Evolutionary conservation across 108 stramenopile genomes (phyloP).

Genomic region (Cyclostephanos invisitatus): DNA sequence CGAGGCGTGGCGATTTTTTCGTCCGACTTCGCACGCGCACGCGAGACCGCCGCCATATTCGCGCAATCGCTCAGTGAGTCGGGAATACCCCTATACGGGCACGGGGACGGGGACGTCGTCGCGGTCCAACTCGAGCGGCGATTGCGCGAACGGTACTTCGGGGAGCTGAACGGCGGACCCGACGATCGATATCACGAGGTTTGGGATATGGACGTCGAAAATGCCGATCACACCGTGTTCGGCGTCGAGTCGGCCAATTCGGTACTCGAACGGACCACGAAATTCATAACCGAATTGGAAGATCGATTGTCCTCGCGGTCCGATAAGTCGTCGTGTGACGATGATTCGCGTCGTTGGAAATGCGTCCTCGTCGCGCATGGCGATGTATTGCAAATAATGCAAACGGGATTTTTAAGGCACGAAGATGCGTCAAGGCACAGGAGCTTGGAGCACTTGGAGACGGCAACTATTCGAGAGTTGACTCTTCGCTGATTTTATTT

Average conservation of each 20-base stretch:
- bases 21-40: slow-evolving; percentile 68
- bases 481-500: background rate
- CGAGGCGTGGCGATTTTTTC: slow-evolving; percentile 57
- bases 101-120: background rate
- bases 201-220: slow-evolving; percentile 72
- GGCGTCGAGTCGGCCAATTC: slow-evolving; percentile 77
- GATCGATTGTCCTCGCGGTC: slow-evolving; percentile 28
- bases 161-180: slow-evolving; percentile 62
- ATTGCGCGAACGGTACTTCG: slow-evolving; percentile 87
- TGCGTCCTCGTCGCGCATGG: slow-evolving; percentile 85
- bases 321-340: slow-evolving; percentile 55
- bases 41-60: slow-evolving; percentile 71
- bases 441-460: slow-evolving; percentile 79
- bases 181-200: slow-evolving; percentile 77
- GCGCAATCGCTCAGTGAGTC: slow-evolving; percentile 19
- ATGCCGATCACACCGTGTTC: slow-evolving; percentile 59
- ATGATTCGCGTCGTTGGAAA: slow-evolving; percentile 57
- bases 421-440: slow-evolving; percentile 67
- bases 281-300: slow-evolving; percentile 62
- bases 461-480: slow-evolving; percentile 69
- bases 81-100: slow-evolving; percentile 29
- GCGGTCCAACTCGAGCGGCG: slow-evolving; percentile 56
- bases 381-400: slow-evolving; percentile 89
- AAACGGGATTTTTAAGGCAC: slow-evolving; percentile 72
- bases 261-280: slow-evolving; percentile 68